phyloP scores from a whole-genome alignment of 495 filamentous ascomycete species.

The Aspergillus cavernicola region DNA sequence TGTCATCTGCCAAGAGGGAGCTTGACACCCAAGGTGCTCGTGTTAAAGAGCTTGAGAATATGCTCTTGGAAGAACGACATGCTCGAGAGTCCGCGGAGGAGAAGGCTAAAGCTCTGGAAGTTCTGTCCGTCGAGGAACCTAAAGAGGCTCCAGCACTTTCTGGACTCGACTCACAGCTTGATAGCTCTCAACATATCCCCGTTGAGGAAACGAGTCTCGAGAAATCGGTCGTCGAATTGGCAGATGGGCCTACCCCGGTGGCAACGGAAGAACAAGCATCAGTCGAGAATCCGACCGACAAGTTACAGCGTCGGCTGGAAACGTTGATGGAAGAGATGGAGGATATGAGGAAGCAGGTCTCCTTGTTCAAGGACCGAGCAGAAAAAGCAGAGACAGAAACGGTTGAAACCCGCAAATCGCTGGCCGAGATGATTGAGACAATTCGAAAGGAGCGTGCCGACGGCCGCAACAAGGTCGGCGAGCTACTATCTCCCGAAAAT shows the following conservation, averaged over 20 bases:
- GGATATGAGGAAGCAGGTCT: constrained; percentile 74
- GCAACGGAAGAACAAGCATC: constrained; percentile 26
- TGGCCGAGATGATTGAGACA: constrained; percentile 86
- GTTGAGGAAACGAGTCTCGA: constrained; percentile 14
- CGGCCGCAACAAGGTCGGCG: constrained; percentile 1
- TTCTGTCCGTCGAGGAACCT: constrained; percentile 24
- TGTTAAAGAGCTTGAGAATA: constrained; percentile 76
- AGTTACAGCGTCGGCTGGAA: constrained; percentile 72
- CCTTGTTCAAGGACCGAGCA: constrained; percentile 69
- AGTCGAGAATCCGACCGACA: constrained; percentile 27
- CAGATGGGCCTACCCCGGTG: constrained; percentile 24
- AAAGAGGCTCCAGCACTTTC: constrained; percentile 24
- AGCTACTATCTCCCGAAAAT: constrained; percentile 4
- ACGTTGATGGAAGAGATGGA: constrained; percentile 79
- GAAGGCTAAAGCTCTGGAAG: constrained; percentile 67
- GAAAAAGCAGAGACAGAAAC: constrained; percentile 76
- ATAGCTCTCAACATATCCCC: constrained; percentile 8
- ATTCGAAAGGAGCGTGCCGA: constrained; percentile 62
- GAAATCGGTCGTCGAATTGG: constrained; percentile 9
- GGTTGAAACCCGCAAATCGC: constrained; percentile 59
- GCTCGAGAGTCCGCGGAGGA: constrained; percentile 83
- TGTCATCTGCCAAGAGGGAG: constrained; percentile 73
- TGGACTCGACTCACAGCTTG: constrained; percentile 31
- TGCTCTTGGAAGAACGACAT: constrained; percentile 71
- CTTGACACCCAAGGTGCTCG: constrained; percentile 74